A percentile compares a stretch with the other conserved stretches of the same genome.
phyloP scores from a whole-genome alignment of 129 eudicot genomes.

The Sambucus nigra region DNA sequence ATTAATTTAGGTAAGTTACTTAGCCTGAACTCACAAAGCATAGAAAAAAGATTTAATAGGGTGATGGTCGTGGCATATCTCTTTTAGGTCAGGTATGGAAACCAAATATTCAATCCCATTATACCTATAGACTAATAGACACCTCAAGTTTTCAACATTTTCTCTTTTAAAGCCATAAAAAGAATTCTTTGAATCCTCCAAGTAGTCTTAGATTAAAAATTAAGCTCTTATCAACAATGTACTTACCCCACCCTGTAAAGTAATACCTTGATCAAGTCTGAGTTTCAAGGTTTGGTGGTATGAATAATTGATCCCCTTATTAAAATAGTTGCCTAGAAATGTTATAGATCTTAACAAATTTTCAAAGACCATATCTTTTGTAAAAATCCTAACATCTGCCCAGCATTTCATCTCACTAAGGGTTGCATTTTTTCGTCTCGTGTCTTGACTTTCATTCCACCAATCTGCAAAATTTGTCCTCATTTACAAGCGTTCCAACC shows the following conservation, averaged over 20 bases:
- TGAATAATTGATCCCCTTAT: slow-evolving; percentile 14
- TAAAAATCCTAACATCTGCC: slow-evolving; percentile 23
- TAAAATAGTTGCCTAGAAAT: slow-evolving; percentile 26
- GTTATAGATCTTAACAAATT: slow-evolving; percentile 30
- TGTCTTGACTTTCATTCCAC: slow-evolving; percentile 19
- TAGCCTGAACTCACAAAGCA: slow-evolving; percentile 29
- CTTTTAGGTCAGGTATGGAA: slow-evolving; percentile 23
- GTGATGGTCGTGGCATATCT: slow-evolving; percentile 31
- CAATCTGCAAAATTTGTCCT: slow-evolving; percentile 29
- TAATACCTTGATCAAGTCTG: slow-evolving; percentile 28
- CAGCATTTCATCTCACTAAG: slow-evolving; percentile 28
- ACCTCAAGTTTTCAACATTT: slow-evolving; percentile 17
- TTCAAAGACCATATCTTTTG: slow-evolving; percentile 20
- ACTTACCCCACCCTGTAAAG: slow-evolving; percentile 26
- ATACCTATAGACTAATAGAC: slow-evolving; percentile 25
- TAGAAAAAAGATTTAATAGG: slow-evolving; percentile 34
- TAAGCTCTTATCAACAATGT: slow-evolving; percentile 22
- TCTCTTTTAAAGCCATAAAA: slow-evolving; percentile 28
- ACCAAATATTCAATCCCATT: slow-evolving; percentile 23
- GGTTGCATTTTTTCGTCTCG: slow-evolving; percentile 23
- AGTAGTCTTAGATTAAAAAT: slow-evolving; percentile 26
- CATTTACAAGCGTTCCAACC: slow-evolving; percentile 46
- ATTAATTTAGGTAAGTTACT: slow-evolving; percentile 35
- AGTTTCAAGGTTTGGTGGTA: slow-evolving; percentile 18
- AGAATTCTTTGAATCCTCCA: slow-evolving; percentile 21